Evolutionary conservation across 306 rosid genomes (phyloP), one percentile per base, ranked within the genome.

Genomic region (Geum urbanum): DNA sequence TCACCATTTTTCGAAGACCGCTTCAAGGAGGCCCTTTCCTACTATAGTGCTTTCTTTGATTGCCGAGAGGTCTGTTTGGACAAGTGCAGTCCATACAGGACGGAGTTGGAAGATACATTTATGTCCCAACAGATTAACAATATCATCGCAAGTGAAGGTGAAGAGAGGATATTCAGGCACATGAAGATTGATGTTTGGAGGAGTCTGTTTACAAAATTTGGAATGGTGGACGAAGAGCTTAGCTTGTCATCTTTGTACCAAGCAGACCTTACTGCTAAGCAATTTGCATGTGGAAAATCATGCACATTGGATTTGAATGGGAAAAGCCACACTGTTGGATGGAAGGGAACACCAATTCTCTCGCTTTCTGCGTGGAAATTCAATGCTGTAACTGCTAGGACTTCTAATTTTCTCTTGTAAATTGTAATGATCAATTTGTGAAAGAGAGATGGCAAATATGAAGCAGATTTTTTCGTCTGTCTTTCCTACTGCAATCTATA

Each of bases 321-420:
- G 1, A 63, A 76, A 51, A 66, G 72, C 69, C 80, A 86, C 50
- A 12, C 82, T 35, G 10, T 88, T 66, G 83, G 85, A 9, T 90
- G 92, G 92, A 87, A 87, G 51, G 92, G 92, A 32, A 83, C 90
- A 20, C 86, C 92, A 18, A 60, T 87, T 78, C 46, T 4, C 12
- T 85, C 86, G 67, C 75, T 87, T 65, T 89, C 90, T 47, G 87
- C 72, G 2, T 89, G 90, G 90, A 85, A 79, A 57, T 86, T 87
- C 51, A 63, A 37, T 37, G 61, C 49, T 32, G 59, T n/a, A n/a
- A 49, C 16, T 9, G 12, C 40, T 27, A 24, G 6, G n/a, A 24
- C 40, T 24, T 56, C 40, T 56, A 22, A 56, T 24, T 56, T 10
- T 12, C 62, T 12, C n/a, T 5, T 56, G 62, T 56, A 24, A 56